Evolutionary conservation across 768 basidiomycete genomes (phyloP), one percentile per base, ranked within the genome.

Genomic region (Lactarius pseudohatsudake): DNA sequence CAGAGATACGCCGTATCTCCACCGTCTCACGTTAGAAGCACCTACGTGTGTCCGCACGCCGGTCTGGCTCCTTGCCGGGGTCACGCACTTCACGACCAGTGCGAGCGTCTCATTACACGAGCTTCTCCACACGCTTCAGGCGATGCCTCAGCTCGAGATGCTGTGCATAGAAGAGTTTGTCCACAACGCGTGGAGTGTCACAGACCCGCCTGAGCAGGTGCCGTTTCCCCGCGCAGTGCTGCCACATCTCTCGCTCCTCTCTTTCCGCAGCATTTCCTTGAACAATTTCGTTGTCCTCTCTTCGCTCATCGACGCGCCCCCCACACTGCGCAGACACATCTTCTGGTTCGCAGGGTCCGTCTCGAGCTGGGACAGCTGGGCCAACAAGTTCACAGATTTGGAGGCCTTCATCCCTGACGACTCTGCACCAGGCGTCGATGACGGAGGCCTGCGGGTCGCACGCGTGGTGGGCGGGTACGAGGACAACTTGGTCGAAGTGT

Each of bases 71-170:
- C 43, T 67, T 15, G 36, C 16, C 4, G 57, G 57, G 10, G 7
- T 67, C 28, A 36, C 66, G 3, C 62, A 67, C 6, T 64, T 67
- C 34, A 67, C 66, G 26, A 64, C 53, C 5, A 61, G 62, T 34
- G 34, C 62, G 26, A 53, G 45, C n/a, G 3, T 45, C 4, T 15
- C 62, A 20, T 15, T 64, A 2, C 6, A 32, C 1, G 58, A 64
- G 9, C 34, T 67, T 8, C 34, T 67, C 26, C 28, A 20, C 0
- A 26, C 43, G 28, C 62, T 67, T 7, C 34, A 36, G 6, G 57
- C 53, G 15, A 67, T 67, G 66, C 66, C 66, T 18, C 62, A 22
- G 22, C 58, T 67, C 18, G 47, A 64, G n/a, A 11, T 47, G 3
- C 36, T 67, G 53, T 50, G 62, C 18, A 50, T 64, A 9, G 58